Evolutionary conservation across 345 rosid species (phyloP).

Genomic region (Eucalyptus lansdowneana): DNA sequence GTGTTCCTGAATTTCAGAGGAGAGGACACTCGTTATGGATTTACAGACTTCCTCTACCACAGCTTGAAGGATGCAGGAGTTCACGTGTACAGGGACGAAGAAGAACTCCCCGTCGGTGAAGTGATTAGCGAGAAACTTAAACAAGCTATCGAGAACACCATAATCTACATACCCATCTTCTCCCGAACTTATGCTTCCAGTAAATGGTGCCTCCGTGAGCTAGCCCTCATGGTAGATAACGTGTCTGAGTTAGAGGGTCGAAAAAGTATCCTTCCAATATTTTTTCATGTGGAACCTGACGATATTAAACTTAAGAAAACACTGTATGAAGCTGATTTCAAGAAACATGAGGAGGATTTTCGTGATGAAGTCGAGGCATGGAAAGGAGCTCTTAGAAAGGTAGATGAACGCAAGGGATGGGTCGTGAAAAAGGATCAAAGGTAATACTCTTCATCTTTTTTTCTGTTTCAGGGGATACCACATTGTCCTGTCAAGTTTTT

Average conservation of each 20-base stretch:
- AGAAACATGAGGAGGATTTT: neutral
- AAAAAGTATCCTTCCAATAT: neutral
- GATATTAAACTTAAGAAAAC: neutral
- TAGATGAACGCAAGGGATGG: neutral
- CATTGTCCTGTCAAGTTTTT: neutral
- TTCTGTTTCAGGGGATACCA: no score
- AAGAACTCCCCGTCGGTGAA: accelerated
- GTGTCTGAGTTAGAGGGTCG: accelerated
- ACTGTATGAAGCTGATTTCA: neutral
- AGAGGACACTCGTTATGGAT: neutral
- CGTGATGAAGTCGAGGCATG: neutral
- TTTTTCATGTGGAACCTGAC: neutral
- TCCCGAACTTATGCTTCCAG: neutral
- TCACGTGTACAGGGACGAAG: neutral
- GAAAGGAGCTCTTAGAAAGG: no score
- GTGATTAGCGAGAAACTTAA: neutral
- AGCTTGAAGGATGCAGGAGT: accelerated
- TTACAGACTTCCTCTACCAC: neutral
- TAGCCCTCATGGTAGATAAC: accelerated
- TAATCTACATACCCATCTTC: neutral
- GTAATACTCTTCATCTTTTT: neutral
- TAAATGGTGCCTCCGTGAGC: neutral
- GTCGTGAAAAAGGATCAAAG: neutral
- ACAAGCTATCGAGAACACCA: neutral
- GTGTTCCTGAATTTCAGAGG: neutral